A percentile compares a stretch with the other conserved stretches of the same genome.
Conservation (phyloP, 2,329 filamentous ascomycete genomes). For the Nemania abortiva region DNA sequence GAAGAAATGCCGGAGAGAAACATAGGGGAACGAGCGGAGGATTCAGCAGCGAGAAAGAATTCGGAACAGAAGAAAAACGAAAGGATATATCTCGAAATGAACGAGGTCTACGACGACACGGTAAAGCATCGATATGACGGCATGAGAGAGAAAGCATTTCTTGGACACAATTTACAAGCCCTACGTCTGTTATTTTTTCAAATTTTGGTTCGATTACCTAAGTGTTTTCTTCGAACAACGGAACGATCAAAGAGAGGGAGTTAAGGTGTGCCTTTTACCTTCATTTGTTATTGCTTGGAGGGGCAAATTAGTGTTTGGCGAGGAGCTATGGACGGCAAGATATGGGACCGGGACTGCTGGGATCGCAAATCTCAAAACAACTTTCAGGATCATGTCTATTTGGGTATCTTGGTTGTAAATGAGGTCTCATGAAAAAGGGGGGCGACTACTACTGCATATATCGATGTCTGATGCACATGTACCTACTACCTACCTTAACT, state of each 20-base stretch:
- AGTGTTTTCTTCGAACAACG: background rate
- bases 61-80: background rate
- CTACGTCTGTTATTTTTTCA: background rate
- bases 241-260: conserved; percentile 13
- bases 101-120: conserved; percentile 26
- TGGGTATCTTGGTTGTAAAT: conserved; percentile 4
- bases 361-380: conserved; percentile 11
- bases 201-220: conserved; percentile 10
- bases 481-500: too few relatives aligned
- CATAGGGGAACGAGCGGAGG: background rate
- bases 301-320: background rate
- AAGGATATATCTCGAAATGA: background rate
- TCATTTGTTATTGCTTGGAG: background rate
- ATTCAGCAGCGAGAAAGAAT: background rate
- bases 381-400: conserved; percentile 1
- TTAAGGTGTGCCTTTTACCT: conserved; percentile 13
- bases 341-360: too few relatives aligned
- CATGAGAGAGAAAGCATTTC: conserved; percentile 17
- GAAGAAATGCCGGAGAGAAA: background rate
- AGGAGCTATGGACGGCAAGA: background rate
- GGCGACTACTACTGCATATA: background rate
- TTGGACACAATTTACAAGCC: background rate
- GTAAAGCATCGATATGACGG: conserved; percentile 21
- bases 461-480: conserved; percentile 6
- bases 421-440: background rate